Conservation (phyloP, 306 rosid species). For the Cicer judaicum region DNA sequence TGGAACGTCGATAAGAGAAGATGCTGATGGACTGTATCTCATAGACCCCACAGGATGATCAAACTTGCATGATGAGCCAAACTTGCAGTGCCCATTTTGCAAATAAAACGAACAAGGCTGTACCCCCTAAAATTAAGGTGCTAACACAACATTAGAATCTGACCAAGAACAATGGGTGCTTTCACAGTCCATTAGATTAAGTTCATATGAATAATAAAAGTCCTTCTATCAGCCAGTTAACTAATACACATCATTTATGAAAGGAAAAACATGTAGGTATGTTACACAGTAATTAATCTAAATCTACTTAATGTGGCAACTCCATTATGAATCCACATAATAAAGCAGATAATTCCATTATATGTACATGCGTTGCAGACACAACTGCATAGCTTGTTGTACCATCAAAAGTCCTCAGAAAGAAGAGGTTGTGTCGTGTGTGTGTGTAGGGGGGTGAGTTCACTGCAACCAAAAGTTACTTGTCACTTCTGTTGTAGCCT, state of each 20-base stretch:
- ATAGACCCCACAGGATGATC: slow-evolving; percentile 80
- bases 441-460: background rate
- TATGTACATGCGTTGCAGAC: slow-evolving; percentile 2
- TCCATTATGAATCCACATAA: too few relatives aligned
- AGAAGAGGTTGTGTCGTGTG: background rate
- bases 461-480: slow-evolving; percentile 7
- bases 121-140: slow-evolving; percentile 47
- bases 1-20: slow-evolving; percentile 71
- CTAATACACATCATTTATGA: slow-evolving; percentile 1
- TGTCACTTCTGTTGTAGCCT: slow-evolving; percentile 14
- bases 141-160: slow-evolving; percentile 4
- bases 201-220: background rate
- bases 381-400: background rate
- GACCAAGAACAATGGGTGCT: slow-evolving; percentile 16
- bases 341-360: background rate
- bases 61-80: slow-evolving; percentile 83
- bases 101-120: slow-evolving; percentile 59
- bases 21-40: slow-evolving; percentile 68
- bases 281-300: slow-evolving; percentile 2
- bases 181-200: slow-evolving; percentile 12
- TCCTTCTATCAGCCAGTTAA: slow-evolving; percentile 3
- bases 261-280: background rate
- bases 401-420: slow-evolving; percentile 17
- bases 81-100: slow-evolving; percentile 74
- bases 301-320: slow-evolving; percentile 1